Conservation (phyloP, 805 yeast species). For the Pichia nanzhaoensis region DNA sequence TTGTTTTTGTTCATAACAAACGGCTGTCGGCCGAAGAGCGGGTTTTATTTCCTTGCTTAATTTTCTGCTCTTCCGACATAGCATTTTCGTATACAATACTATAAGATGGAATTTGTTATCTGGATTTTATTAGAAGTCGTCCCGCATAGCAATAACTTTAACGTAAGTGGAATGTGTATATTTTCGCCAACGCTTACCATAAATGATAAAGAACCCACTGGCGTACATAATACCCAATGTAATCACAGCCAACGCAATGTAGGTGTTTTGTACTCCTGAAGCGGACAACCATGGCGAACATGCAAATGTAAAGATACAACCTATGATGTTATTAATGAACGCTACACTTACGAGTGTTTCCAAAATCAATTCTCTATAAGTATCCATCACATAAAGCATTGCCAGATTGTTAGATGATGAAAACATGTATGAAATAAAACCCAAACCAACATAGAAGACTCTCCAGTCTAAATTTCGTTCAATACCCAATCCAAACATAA, state of each 20-base stretch:
- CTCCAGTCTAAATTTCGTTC: constrained; percentile 45
- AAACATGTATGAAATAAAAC: constrained; percentile 59
- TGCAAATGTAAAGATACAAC: constrained; percentile 59
- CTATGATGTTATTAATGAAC: constrained; percentile 55
- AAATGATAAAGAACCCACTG: constrained; percentile 48
- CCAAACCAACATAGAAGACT: constrained; percentile 53
- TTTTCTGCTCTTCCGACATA: too few relatives aligned
- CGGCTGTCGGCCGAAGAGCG: constrained; percentile 2
- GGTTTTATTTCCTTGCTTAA: too few relatives aligned
- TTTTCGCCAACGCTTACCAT: constrained; percentile 53
- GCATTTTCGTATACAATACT: too few relatives aligned
- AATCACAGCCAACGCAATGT: constrained; percentile 54
- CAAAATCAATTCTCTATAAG: constrained; percentile 58
- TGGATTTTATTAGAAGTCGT: not conserved
- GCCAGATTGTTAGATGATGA: constrained; percentile 66
- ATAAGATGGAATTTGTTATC: too few relatives aligned
- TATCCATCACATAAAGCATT: constrained; percentile 58
- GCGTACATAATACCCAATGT: constrained; percentile 45
- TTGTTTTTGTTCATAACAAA: too few relatives aligned
- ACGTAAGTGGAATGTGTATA: constrained; percentile 48
- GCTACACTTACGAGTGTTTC: constrained; percentile 63
- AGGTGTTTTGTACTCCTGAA: constrained; percentile 52
- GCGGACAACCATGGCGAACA: constrained; percentile 57
- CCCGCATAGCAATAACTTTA: constrained; percentile 34
- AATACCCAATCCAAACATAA: constrained; percentile 63